phyloP scores from a whole-genome alignment of 306 rosid genomes.

The Trifolium fragiferum region DNA sequence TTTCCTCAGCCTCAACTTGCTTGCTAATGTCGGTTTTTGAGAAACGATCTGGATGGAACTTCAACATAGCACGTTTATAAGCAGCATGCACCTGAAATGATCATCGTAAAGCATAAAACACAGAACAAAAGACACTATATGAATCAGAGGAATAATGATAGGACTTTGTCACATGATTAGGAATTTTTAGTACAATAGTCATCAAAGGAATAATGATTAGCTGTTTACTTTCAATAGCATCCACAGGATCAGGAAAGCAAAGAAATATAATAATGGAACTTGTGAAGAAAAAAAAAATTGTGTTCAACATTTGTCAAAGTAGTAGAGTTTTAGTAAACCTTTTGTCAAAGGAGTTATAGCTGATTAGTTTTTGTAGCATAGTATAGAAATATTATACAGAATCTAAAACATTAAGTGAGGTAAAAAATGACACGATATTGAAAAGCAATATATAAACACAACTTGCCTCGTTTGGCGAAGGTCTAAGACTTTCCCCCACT shows the following conservation, averaged over 20 bases:
- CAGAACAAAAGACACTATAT: background rate
- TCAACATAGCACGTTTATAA: conserved; percentile 75
- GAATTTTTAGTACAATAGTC: too few species aligned
- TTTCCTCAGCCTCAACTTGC: conserved; percentile 94
- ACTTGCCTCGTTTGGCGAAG: conserved; percentile 70
- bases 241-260: conserved; percentile 5
- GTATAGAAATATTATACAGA: conserved; percentile 27
- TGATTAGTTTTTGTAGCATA: conserved; percentile 5
- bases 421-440: background rate
- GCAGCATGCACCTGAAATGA: conserved; percentile 81
- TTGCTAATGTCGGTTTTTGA: conserved; percentile 70
- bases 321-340: conserved; percentile 1
- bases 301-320: conserved; percentile 5
- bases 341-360: conserved; percentile 12
- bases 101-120: conserved; percentile 27
- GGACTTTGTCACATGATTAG: background rate
- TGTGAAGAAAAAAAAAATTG: background rate
- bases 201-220: background rate
- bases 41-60: conserved; percentile 90
- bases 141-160: too few species aligned
- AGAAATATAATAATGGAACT: conserved; percentile 5
- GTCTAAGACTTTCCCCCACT: conserved; percentile 59
- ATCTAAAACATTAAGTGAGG: conserved; percentile 19
- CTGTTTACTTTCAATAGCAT: conserved; percentile 16
- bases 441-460: conserved; percentile 31